These are phyloP conservation scores for Globisporangium rhizosaccharum DNA, from an alignment of 352 stramenopile genomes.

Conservation along the genomic window DNA sequence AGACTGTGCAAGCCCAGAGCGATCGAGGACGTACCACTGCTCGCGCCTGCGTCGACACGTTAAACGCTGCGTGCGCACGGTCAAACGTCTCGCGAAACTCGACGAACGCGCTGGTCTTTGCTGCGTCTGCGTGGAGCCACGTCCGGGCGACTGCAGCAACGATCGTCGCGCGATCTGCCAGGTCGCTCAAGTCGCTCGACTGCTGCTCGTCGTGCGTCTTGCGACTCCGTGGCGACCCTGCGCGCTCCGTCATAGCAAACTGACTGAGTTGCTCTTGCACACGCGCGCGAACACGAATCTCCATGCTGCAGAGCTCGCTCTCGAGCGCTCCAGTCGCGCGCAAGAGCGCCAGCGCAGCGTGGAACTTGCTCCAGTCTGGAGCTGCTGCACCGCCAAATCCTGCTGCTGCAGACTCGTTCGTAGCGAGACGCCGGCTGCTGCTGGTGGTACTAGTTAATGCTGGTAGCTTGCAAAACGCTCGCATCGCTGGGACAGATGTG, in stretches of 20 bases:
- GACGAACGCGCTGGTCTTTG: conserved; percentile 35
- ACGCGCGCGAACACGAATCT: conserved; percentile 40
- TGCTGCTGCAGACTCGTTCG: background rate
- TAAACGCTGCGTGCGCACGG: background rate
- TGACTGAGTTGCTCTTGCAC: conserved; percentile 52
- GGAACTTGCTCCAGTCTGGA: conserved; percentile 70
- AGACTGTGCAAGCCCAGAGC: background rate
- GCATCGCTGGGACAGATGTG: conserved; percentile 36
- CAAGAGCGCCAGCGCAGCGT: conserved; percentile 54
- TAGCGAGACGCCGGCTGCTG: background rate
- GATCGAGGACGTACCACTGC: conserved; percentile 9
- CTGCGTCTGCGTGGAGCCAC: conserved; percentile 48
- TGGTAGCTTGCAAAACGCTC: conserved; percentile 27
- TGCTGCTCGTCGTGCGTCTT: conserved; percentile 25
- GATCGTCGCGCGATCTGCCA: conserved; percentile 41
- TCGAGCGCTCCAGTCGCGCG: conserved; percentile 53
- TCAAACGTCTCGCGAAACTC: conserved; percentile 44
- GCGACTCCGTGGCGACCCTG: conserved; percentile 4
- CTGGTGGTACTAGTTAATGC: background rate
- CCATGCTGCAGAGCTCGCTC: conserved; percentile 35
- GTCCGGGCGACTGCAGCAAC: conserved; percentile 26
- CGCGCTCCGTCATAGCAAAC: conserved; percentile 13
- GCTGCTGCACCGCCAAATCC: conserved; percentile 3
- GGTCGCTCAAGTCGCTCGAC: conserved; percentile 18
- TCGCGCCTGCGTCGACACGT: conserved; percentile 12